Base-by-base conservation (phyloP, 805 yeast species). In the Ogataea nonfermentans region DNA sequence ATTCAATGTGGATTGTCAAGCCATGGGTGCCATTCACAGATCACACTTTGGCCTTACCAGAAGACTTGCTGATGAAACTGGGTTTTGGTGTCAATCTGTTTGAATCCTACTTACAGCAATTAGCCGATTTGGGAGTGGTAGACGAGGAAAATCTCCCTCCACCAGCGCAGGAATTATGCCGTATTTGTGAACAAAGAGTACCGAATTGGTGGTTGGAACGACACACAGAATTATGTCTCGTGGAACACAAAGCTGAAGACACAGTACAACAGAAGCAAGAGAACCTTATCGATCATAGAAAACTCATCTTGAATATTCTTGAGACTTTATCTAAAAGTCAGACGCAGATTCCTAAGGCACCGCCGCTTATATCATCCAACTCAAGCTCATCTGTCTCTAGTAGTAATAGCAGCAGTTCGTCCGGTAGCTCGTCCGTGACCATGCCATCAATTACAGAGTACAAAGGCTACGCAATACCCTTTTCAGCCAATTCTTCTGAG, bases 141-240 rank as follows among this genome's bases (percentile, higher is more conserved):
- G 84, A 83, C 49, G 84, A 80, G 52, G 70, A 64, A 9, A 68
- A 71, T 43, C 71, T 87, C 0, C 95, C 96, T 0, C 73, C 78
- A n/a, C 96, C 96, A 1, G 81, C 81, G 16, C 73, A 79, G 41
- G 88, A 85, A 25, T 66, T 93, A 23, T 93, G 99, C 61, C 74
- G 96, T 33, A 89, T 93, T 19, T 93, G 99, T 63, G 99, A 93
- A 56, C 79, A 80, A 22, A 75, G 75, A 33, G 80, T 89, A n/a
- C 96, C 95, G 4, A 84, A 89, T 4, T 93, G 99, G 99, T 93
- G 95, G 84, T 69, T 93, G 27, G 99, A 91, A 52, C 74, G 81
- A 35, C 99, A 93, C 62, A 82, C 91, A 1, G 93, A 89, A 55
- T 66, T 85, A 32, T 93, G 99, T 53, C 69, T 85, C 20, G 75